These are phyloP conservation scores for Knoxia roxburghii DNA, from an alignment of 257 asterid species.

Conservation along the genomic window DNA sequence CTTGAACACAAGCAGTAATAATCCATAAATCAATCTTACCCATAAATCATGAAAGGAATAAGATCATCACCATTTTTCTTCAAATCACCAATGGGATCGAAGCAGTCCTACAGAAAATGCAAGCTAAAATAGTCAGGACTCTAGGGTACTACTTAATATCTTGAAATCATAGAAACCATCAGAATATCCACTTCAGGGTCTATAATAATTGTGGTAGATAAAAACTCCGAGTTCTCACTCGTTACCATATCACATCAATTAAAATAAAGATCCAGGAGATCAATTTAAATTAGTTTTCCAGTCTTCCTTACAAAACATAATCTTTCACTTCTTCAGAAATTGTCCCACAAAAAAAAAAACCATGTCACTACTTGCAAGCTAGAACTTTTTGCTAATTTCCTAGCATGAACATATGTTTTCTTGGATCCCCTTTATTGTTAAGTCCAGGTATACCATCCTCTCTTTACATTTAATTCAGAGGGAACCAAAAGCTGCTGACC, in stretches of 20 bases:
- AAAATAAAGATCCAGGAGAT: neutral
- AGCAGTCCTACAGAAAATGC: conserved; percentile 54
- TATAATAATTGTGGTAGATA: neutral
- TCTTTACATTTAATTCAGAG: neutral
- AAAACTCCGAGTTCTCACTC: neutral
- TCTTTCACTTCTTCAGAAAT: neutral
- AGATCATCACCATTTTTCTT: conserved; percentile 63
- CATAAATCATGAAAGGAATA: conserved; percentile 74
- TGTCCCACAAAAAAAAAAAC: neutral
- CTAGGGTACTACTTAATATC: neutral
- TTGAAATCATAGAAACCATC: neutral
- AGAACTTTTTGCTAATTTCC: neutral
- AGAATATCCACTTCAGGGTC: neutral
- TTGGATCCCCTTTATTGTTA: neutral
- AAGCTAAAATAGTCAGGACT: neutral
- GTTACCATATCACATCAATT: neutral
- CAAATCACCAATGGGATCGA: conserved; percentile 79
- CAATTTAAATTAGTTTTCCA: neutral
- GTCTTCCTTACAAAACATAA: neutral
- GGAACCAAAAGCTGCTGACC: neutral
- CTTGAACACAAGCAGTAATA: neutral
- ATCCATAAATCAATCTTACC: conserved; percentile 40
- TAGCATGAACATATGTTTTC: neutral
- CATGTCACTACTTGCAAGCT: neutral
- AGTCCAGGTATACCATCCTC: neutral